Conservation (phyloP, 768 basidiomycete species). For the Termitomyces sp. region DNA sequence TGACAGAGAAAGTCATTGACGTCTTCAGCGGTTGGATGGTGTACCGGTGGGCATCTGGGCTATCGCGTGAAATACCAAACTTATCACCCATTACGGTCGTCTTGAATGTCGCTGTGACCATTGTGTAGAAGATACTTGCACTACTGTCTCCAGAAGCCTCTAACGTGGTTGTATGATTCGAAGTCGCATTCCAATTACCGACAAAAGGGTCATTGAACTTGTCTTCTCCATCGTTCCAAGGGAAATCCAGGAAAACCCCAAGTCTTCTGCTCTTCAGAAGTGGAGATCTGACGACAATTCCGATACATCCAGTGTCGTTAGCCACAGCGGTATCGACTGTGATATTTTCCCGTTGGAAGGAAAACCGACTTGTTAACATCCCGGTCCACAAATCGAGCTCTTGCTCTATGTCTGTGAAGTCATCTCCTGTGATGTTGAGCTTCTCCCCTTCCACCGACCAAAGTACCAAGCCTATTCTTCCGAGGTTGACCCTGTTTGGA, state of each 20-base stretch:
- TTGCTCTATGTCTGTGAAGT: conserved; percentile 31
- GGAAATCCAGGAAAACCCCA: conserved; percentile 51
- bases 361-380: conserved; percentile 39
- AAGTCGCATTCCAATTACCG: conserved; percentile 40
- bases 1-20: conserved; percentile 26
- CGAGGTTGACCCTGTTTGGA: conserved; percentile 53
- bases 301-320: conserved; percentile 33
- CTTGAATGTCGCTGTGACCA: conserved; percentile 34
- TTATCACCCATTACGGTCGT: conserved; percentile 35
- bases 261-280: conserved; percentile 33
- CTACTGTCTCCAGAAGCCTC: conserved; percentile 12
- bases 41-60: conserved; percentile 40
- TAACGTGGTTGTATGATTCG: conserved; percentile 42
- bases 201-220: conserved; percentile 59
- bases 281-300: conserved; percentile 31
- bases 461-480: conserved; percentile 43
- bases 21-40: conserved; percentile 28
- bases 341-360: conserved; percentile 27
- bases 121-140: conserved; percentile 37
- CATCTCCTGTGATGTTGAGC: conserved; percentile 29
- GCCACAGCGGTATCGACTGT: conserved; percentile 34
- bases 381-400: conserved; percentile 54
- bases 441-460: conserved; percentile 19
- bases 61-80: conserved; percentile 36
- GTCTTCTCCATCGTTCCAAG: conserved; percentile 51